A percentile compares a stretch with the other conserved stretches of the same genome.
phyloP scores from a whole-genome alignment of 139 green algal species.

The Axilococcus clingmanii region DNA sequence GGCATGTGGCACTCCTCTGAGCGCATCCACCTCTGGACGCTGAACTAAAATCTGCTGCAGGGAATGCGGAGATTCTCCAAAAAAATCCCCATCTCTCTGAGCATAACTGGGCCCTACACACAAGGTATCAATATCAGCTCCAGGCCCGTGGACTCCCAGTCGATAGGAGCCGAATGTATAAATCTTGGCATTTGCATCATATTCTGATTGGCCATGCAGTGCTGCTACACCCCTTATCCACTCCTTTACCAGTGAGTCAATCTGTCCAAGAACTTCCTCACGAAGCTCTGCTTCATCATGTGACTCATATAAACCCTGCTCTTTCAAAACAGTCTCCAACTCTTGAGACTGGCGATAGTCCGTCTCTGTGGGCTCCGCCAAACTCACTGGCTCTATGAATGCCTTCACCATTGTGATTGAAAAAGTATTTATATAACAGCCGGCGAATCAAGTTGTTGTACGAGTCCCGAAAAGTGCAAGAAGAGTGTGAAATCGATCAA shows the following conservation, averaged over 20 bases:
- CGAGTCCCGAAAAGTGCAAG: too few species aligned
- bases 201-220: constrained; percentile 4
- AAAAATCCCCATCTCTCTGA: constrained; percentile 80
- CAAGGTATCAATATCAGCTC: constrained; percentile 93
- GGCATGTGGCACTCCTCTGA: constrained; percentile 73
- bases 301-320: constrained; percentile 36
- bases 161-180: constrained; percentile 93
- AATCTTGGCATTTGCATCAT: constrained; percentile 76
- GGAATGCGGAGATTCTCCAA: constrained; percentile 57
- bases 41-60: constrained; percentile 30
- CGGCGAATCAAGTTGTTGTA: too few species aligned
- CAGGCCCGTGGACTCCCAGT: constrained; percentile 88
- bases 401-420: constrained; percentile 1
- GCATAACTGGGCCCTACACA: constrained; percentile 76
- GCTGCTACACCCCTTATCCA: constrained; percentile 37
- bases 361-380: constrained; percentile 3
- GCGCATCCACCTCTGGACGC: constrained; percentile 56
- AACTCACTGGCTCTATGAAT: constrained; percentile 24
- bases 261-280: constrained; percentile 36
- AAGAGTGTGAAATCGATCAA: too few species aligned
- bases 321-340: constrained; percentile 16
- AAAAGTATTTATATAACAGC: too few species aligned
- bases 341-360: constrained; percentile 16
- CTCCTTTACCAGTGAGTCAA: constrained; percentile 32
- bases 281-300: constrained; percentile 27